Evolutionary conservation across 2,329 filamentous ascomycete species (phyloP), one percentile per base, ranked within the genome.

Genomic region (Aspergillus pseudoterreus): DNA sequence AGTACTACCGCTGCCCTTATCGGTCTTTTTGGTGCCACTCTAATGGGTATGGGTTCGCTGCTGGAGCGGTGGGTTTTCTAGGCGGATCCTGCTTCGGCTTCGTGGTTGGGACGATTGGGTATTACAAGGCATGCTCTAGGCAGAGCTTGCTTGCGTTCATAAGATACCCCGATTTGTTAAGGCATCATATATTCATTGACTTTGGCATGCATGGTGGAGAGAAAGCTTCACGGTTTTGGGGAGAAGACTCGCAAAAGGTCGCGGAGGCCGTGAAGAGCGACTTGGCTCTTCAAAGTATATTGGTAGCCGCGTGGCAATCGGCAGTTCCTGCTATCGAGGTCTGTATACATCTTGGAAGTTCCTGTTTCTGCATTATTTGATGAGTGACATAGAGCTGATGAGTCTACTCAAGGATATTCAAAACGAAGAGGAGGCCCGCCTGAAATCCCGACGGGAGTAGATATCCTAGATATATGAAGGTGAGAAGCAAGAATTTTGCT

Each of bases 61-160:
- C 44, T 22, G 44, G 44, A n/a, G 44, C 44, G 19, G 32, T 38
- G 14, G 44, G 44, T 6, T 47, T 47, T 35, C 27, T 47, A 30
- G 44, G 44, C 19, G 44, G 44, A 47, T 47, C 44, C n/a, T 47
- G 44, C 22, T 4, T 47, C 17, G 44, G 44, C 9, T 47, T 47
- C 33, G 19, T 47, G 4, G 10, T 47, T n/a, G 44, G 44, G 15
- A 36, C 44, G 17, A 30, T 47, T 9, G 44, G 44, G 10, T 47
- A 47, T 24, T 47, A 36, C 33, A 27, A 30, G 19, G 21, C 44
- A 8, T 36, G 44, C 32, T 38, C 17, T 35, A 14, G 22, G 6
- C 30, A 47, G 10, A 47, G 44, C 21, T n/a, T 47, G 14, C 10
- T 21, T 10, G 19, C 44, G 10, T 47, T 47, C 17, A 21, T 47